Evolutionary conservation across 495 filamentous ascomycete genomes (phyloP), one percentile per base, ranked within the genome.

Genomic region (Neohortaea acidophila): DNA sequence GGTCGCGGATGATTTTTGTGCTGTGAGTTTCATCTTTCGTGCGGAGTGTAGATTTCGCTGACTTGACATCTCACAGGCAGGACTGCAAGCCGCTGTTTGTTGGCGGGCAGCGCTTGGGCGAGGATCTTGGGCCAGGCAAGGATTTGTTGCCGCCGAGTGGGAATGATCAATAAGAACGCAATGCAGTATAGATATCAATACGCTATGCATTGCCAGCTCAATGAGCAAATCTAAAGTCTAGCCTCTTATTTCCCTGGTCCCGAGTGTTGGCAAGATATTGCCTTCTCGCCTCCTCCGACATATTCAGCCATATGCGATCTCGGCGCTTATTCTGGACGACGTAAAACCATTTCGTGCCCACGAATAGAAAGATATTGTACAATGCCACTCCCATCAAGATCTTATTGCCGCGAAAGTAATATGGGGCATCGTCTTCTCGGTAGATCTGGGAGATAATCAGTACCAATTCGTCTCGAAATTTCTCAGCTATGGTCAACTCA

Each of bases 341-440:
- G 18, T 63, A 54, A 14, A 44, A 58, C 36, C 53, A 21, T 8
- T 57, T 51, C 36, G 59, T 50, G 4, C 43, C 33, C 2, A 62
- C 5, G 31, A 66, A 58, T 1, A 50, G 51, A 30, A 0, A 52
- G 52, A 39, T 62, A 12, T 31, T 59, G 39, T 19, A 65, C 42
- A 6, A 41, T 45, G 34, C 56, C 55, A 65, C 54, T 1, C 49
- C 34, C 7, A 67, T 50, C 12, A 66, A 45, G 5, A 61, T 55
- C 30, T 52, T 62, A 44, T 67, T 65, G 1, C 64, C 62, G 3
- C 34, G 44, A 21, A 58, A 52, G 39, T 64, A 67, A 40, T 59
- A 59, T 10, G 59, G 60, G 9, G 43, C 38, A 31, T 64, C 61
- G 22, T 52, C 34, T 21, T 30, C 31, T 9, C 60, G 58, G 37